Evolutionary conservation across 306 rosid genomes (phyloP).

Genomic region (Phaseolus lunatus): DNA sequence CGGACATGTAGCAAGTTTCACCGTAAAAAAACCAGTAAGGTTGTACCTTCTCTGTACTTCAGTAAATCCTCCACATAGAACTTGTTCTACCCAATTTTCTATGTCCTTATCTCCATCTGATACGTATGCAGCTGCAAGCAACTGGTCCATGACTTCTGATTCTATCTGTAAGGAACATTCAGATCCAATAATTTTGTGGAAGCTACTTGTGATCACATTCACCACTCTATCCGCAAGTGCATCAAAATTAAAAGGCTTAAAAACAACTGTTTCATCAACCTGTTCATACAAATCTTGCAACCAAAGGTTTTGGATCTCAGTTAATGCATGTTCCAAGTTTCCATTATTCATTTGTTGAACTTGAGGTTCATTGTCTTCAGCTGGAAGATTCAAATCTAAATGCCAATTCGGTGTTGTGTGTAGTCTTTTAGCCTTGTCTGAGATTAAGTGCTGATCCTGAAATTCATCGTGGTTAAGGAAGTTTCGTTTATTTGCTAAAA

Average conservation of each 20-base stretch:
- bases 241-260: neutral
- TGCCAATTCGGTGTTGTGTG: neutral
- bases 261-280: slow-evolving; percentile 1
- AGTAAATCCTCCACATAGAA: neutral
- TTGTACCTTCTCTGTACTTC: neutral
- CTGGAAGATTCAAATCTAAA: slow-evolving; percentile 21
- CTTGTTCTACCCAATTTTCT: slow-evolving; percentile 1
- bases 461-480: slow-evolving; percentile 44
- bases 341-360: neutral
- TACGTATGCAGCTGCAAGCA: neutral
- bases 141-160: neutral
- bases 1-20: neutral
- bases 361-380: neutral
- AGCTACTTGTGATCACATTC: slow-evolving; percentile 3
- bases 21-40: neutral
- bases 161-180: neutral
- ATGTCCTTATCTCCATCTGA: neutral
- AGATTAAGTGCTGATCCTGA: slow-evolving; percentile 49
- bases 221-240: slow-evolving; percentile 5
- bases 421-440: slow-evolving; percentile 53
- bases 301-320: neutral
- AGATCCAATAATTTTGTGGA: neutral
- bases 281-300: neutral
- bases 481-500: slow-evolving; percentile 58
- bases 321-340: neutral